These are phyloP conservation scores for Erysimum cheiranthoides DNA, from an alignment of 345 rosid genomes.

Conservation along the genomic window DNA sequence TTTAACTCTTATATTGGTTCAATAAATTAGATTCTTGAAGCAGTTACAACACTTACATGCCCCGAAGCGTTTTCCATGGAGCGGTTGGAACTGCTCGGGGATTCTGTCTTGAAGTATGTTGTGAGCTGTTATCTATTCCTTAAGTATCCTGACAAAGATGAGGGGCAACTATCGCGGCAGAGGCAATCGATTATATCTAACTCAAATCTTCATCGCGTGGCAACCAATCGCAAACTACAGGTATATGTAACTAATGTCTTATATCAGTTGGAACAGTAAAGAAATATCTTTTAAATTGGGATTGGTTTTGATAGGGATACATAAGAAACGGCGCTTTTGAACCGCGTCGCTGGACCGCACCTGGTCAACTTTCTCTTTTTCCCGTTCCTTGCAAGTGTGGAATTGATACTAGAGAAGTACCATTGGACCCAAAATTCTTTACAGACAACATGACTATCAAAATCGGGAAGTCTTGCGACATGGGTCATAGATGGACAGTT, in stretches of 20 bases:
- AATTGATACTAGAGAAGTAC: conserved; percentile 69
- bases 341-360: conserved; percentile 93
- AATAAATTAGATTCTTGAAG: conserved; percentile 72
- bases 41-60: conserved; percentile 74
- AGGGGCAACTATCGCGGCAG: conserved; percentile 64
- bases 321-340: conserved; percentile 80
- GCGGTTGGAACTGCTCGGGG: conserved; percentile 96
- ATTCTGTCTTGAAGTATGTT: conserved; percentile 85
- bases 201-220: conserved; percentile 66
- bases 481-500: conserved; percentile 87
- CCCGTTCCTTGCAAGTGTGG: conserved; percentile 73
- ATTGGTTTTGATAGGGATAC: conserved; percentile 60
- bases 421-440: conserved; percentile 64
- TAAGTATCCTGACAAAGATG: conserved; percentile 65
- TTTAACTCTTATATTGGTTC: conserved; percentile 14
- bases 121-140: conserved; percentile 78
- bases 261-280: conserved; percentile 13
- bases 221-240: conserved; percentile 69
- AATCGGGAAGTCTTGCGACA: conserved; percentile 69
- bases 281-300: neutral
- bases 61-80: conserved; percentile 88
- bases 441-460: conserved; percentile 55
- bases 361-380: conserved; percentile 66
- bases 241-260: conserved; percentile 43
- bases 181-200: conserved; percentile 64